Percentiles rank a stretch among this genome's conserved stretches.
Evolutionary conservation across 179 eudicot species (phyloP).

Genomic region (Gypsophila paniculata): DNA sequence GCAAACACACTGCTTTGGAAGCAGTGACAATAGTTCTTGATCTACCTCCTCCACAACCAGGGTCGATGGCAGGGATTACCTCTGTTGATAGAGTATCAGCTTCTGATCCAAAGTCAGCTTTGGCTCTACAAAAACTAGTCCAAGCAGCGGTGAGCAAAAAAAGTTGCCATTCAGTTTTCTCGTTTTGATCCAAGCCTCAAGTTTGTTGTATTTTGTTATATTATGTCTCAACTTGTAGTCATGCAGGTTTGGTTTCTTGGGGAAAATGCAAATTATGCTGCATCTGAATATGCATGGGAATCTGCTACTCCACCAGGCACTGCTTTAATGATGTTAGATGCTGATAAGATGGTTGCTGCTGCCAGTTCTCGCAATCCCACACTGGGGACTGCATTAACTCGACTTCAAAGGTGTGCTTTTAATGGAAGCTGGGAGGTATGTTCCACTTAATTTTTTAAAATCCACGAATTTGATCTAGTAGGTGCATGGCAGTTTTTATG

Average conservation of each 20-base stretch:
- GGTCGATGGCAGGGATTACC: slow-evolving; percentile 83
- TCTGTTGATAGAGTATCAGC: slow-evolving; percentile 88
- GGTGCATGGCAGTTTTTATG: background rate
- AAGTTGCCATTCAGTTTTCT: background rate
- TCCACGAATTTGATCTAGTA: background rate
- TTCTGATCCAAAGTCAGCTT: slow-evolving; percentile 94
- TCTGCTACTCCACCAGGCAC: slow-evolving; percentile 99
- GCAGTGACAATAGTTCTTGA: slow-evolving; percentile 98
- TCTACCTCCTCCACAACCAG: slow-evolving; percentile 98
- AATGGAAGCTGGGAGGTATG: slow-evolving; percentile 99
- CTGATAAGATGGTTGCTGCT: slow-evolving; percentile 99
- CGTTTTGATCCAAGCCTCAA: background rate
- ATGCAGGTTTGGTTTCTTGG: slow-evolving; percentile 97
- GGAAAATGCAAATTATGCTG: slow-evolving; percentile 97
- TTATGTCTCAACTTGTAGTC: slow-evolving; percentile 22
- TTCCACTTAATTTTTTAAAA: slow-evolving; percentile 2
- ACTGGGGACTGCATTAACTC: slow-evolving; percentile 82
- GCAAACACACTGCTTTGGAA: slow-evolving; percentile 95
- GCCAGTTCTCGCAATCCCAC: slow-evolving; percentile 99
- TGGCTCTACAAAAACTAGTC: slow-evolving; percentile 91
- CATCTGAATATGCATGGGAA: slow-evolving; percentile 99
- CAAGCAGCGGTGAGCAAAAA: slow-evolving; percentile 83
- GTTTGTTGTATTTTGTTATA: background rate
- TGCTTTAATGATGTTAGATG: slow-evolving; percentile 97
- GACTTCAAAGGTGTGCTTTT: slow-evolving; percentile 96